Evolutionary conservation across 2,329 filamentous ascomycete species (phyloP).

Genomic region (Fusarium camptoceras): DNA sequence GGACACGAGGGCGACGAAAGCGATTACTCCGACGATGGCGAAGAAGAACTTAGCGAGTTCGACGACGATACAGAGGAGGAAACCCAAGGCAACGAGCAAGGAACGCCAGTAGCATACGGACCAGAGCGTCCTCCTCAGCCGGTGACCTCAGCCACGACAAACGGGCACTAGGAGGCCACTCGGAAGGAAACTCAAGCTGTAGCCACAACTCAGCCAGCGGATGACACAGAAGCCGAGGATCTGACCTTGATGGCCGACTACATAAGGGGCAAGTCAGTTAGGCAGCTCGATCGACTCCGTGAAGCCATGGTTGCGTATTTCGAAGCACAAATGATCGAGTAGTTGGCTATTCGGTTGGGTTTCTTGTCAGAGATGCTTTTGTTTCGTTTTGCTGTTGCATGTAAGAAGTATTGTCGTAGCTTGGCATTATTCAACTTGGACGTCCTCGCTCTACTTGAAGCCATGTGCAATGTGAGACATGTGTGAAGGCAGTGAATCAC

Average conservation of each 20-base stretch:
- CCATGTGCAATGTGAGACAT: constrained; percentile 18
- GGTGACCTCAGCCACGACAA: constrained; percentile 52
- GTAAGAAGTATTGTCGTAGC: constrained; percentile 46
- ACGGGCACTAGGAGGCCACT: constrained; percentile 57
- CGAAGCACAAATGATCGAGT: constrained; percentile 14
- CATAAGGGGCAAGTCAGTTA: constrained; percentile 5
- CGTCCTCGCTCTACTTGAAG: constrained; percentile 19
- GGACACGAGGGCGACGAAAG: constrained; percentile 68
- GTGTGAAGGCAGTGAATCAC: not conserved
- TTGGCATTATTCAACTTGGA: constrained; percentile 43
- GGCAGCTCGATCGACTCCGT: constrained; percentile 20
- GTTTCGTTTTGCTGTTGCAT: constrained; percentile 38
- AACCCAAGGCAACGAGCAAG: constrained; percentile 52
- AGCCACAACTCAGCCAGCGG: constrained; percentile 8
- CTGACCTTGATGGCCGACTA: not conserved
- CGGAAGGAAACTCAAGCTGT: constrained; percentile 26
- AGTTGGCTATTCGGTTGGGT: constrained; percentile 34
- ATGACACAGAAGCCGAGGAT: not conserved
- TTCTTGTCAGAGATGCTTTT: constrained; percentile 34
- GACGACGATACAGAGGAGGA: constrained; percentile 71
- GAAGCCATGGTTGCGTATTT: constrained; percentile 16
- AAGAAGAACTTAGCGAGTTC: constrained; percentile 73
- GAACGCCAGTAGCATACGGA: constrained; percentile 58
- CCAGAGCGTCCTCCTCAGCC: constrained; percentile 61
- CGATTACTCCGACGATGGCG: constrained; percentile 73